Evolutionary conservation across 2,329 filamentous ascomycete species (phyloP), one percentile per base, ranked within the genome.

Genomic region (Lasiodiplodia hormozganensis): DNA sequence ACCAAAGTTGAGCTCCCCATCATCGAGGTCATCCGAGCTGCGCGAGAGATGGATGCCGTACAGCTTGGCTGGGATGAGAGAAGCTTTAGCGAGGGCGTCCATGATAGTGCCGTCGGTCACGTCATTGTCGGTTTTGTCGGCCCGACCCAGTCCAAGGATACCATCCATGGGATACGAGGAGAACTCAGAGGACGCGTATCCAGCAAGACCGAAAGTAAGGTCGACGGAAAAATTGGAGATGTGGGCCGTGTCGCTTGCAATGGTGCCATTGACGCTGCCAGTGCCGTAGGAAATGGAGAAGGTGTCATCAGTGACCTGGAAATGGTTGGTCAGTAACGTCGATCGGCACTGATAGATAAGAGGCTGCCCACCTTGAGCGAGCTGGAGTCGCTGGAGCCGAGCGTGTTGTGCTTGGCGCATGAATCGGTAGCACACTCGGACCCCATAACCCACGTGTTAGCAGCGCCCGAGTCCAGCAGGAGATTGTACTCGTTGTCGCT

Each of bases 361-460:
- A 52, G 12, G 16, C 31, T 31, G 67, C 71, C 36, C 73, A 80
- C 78, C 71, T 77, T 79, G 60, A 92, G 85, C 2, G 89, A 89
- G 58, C 81, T 85, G 3, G 93, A 97, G 71, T 91, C 86, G 3
- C 82, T 79, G 4, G 85, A 76, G 16, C 91, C 90, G 75, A 93
- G 95, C 0, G 86, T 88, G 74, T 88, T 88, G 77, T 97, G 94
- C 72, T 84, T 82, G 36, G 80, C 76, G 77, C 94, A 97, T 4
- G 92, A 87, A 28, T 84, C 78, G 3, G 88, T 88, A 18, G 78
- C 84, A 81, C 94, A 97, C 67, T 85, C 81, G 18, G 88, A 83
- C 36, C 90, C 87, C 88, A 96, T 96, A 23, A 97, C 88, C 94
- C 94, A 97, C 14, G 90, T 93, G 69, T 92, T 93, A 21, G 84